Base-by-base conservation (phyloP, 176 grass and related monocot species). In the Carex pumila region DNA sequence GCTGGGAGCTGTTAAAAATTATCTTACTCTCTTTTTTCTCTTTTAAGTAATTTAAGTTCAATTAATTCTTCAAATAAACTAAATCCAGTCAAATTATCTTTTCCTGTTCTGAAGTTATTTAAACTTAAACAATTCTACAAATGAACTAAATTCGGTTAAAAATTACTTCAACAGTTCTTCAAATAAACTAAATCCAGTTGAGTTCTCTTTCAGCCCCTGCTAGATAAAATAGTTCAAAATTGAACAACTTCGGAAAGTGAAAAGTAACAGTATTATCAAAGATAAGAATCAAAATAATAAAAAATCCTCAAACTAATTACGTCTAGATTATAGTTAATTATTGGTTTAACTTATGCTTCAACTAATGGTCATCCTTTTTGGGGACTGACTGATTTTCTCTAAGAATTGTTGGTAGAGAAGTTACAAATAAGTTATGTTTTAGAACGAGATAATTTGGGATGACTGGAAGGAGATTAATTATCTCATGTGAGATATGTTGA, bases 41-140 rank as follows among this genome's bases (percentile, higher is more conserved):
- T 82, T 66, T 82, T 53, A 67, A 66, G 80, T 66, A 82, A 82
- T 66, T 66, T 52, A 54, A 65, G 43, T 18, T 77, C 1, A 32
- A 56, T 55, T 22, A 55, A 56, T 77, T 77, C 19, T 75, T 13
- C 4, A 77, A 56, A 77, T 77, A 17, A 56, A 77, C 49, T 56
- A 77, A 77, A 77, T 77, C 50, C 6, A 6, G 49, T 77, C 19
- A 77, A 53, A 12, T 34, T 66, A 4, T 66, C 4, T 39, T 55
- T 29, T 56, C 14, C 65, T 39, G 65, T 18, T 67, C 21, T 67
- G 1, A 70, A 70, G 14, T 43, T 43, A 39, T 70, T 9, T 7
- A 70, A 70, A 1, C 41, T 19, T 45, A 3, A 70, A 71, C 36
- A 71, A 71, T 34, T 71, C 1, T 4, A 7, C 37, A 67, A 36